Percentiles rank a stretch among this genome's conserved stretches.
Conservation (phyloP, 495 filamentous ascomycete genomes). For the Immersiella caudata region DNA sequence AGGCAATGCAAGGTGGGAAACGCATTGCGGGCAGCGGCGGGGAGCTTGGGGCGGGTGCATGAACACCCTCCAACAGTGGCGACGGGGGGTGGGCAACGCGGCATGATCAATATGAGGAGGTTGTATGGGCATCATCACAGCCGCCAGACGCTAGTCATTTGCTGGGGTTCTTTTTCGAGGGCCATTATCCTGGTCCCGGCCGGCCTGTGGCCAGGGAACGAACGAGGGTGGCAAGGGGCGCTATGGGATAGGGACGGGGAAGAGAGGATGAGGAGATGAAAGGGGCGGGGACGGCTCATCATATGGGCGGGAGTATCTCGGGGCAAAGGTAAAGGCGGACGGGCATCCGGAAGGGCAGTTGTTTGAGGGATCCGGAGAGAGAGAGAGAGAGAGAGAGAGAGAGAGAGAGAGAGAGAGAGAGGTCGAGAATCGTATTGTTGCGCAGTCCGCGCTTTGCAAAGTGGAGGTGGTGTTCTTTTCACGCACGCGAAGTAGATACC, state of each 20-base stretch:
- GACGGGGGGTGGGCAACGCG: not conserved
- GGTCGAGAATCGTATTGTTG: not conserved
- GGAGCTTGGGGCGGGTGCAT: not conserved
- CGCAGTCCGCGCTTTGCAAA: not conserved
- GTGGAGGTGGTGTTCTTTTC: not conserved
- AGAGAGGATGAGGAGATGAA: not conserved
- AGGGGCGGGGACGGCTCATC: not conserved
- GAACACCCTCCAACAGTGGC: not conserved
- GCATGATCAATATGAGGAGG: not conserved
- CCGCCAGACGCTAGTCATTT: not conserved
- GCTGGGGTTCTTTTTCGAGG: not conserved
- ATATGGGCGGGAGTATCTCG: not conserved
- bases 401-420: too few species aligned
- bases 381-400: too few species aligned
- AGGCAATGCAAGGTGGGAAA: not conserved
- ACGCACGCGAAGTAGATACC: not conserved
- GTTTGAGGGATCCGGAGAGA: too few species aligned
- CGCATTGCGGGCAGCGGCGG: not conserved
- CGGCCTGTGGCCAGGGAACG: not conserved
- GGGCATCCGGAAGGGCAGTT: not conserved
- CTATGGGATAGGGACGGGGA: not conserved
- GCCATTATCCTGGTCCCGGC: not conserved
- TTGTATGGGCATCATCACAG: not conserved
- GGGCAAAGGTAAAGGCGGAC: not conserved
- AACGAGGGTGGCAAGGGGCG: not conserved